Conservation (phyloP, 164 flowering plant species). For the Buxus sempervirens region DNA sequence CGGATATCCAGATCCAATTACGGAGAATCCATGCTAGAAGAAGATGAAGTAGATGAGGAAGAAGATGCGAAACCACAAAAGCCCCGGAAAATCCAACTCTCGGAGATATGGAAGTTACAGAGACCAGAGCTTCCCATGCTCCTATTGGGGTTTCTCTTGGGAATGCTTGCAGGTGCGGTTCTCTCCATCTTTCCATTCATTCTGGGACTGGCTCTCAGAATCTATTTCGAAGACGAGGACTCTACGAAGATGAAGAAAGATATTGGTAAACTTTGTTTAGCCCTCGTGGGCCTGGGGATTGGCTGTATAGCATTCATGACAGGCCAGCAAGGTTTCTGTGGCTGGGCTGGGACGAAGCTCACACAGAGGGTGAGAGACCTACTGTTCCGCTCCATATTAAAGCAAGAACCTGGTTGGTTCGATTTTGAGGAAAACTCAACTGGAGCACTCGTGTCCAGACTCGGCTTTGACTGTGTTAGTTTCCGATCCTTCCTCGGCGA, state of each 20-base stretch:
- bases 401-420: slow-evolving; percentile 83
- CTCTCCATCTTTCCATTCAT: slow-evolving; percentile 64
- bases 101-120: slow-evolving; percentile 53
- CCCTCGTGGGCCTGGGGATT: slow-evolving; percentile 58
- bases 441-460: slow-evolving; percentile 59
- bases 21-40: slow-evolving; percentile 24
- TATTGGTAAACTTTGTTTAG: slow-evolving; percentile 41
- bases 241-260: slow-evolving; percentile 31
- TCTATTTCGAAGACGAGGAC: slow-evolving; percentile 31
- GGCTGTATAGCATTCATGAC: slow-evolving; percentile 54
- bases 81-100: slow-evolving; percentile 21
- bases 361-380: slow-evolving; percentile 53
- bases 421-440: slow-evolving; percentile 61
- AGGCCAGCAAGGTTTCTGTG: slow-evolving; percentile 79
- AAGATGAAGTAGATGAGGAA: slow-evolving; percentile 11
- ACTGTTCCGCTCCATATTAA: slow-evolving; percentile 52
- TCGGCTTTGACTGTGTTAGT: slow-evolving; percentile 46
- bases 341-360: slow-evolving; percentile 72
- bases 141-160: slow-evolving; percentile 47
- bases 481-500: slow-evolving; percentile 68
- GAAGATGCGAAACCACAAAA: slow-evolving; percentile 12
- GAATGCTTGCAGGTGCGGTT: slow-evolving; percentile 63
- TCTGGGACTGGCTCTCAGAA: slow-evolving; percentile 52
- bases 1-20: slow-evolving; percentile 32
- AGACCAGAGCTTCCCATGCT: slow-evolving; percentile 52